phyloP scores from a whole-genome alignment of 371 early-diverging fungal genomes.

The Syncephalastrum contaminatum region DNA sequence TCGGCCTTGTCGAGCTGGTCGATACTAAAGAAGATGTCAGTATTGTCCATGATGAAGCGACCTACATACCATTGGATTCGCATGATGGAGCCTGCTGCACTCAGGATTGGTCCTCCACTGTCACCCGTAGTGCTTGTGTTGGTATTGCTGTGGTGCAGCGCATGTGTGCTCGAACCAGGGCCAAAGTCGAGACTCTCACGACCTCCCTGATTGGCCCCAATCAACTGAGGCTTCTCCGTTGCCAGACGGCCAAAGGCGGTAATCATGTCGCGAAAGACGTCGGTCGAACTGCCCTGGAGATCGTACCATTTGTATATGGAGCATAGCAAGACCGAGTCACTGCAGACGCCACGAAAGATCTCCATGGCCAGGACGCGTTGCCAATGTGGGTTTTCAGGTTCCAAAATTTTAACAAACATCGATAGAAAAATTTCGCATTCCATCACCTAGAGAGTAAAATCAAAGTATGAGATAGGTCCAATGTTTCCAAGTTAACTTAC shows the following conservation, averaged over 20 bases:
- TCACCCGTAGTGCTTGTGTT: constrained; percentile 6
- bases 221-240: constrained; percentile 73
- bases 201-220: constrained; percentile 57
- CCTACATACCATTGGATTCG: constrained; percentile 72
- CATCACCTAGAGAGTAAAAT: constrained; percentile 50
- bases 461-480: too few species aligned
- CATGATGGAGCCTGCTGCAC: constrained; percentile 56
- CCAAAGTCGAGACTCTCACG: constrained; percentile 43
- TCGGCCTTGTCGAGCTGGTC: constrained; percentile 93
- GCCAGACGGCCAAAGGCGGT: constrained; percentile 76
- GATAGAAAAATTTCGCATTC: constrained; percentile 94
- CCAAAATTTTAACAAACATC: constrained; percentile 82
- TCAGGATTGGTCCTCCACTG: constrained; percentile 31
- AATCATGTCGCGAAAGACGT: constrained; percentile 82
- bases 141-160: constrained; percentile 3
- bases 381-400: constrained; percentile 81
- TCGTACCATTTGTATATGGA: constrained; percentile 81
- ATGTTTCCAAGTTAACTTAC: constrained; percentile 26
- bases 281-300: constrained; percentile 62
- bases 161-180: constrained; percentile 9
- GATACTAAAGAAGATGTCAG: constrained; percentile 43
- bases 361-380: constrained; percentile 89
- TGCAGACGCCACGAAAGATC: constrained; percentile 70
- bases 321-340: constrained; percentile 58
- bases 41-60: neutral